Percentiles rank a stretch among this genome's conserved stretches.
phyloP scores from a whole-genome alignment of 768 basidiomycete genomes.

The Filobasidium wieringae region DNA sequence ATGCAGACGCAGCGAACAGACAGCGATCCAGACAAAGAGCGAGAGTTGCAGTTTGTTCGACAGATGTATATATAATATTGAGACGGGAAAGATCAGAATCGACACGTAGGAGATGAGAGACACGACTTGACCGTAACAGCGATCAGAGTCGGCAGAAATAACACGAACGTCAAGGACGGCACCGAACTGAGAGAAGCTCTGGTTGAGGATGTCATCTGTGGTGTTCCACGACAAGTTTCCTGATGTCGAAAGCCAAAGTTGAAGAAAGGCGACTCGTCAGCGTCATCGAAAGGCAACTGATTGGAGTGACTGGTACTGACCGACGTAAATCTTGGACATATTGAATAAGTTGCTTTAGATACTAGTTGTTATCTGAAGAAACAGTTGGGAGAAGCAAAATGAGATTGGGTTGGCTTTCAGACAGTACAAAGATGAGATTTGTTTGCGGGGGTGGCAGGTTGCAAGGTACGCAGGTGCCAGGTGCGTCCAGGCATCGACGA shows the following conservation, averaged over 20 bases:
- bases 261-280: not conserved
- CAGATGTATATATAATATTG: slow-evolving; percentile 1
- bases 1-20: not conserved
- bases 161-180: slow-evolving; percentile 81
- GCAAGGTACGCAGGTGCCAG: not conserved
- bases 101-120: slow-evolving; percentile 5
- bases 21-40: not conserved
- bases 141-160: slow-evolving; percentile 16
- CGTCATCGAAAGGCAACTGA: not conserved
- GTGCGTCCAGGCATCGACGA: not conserved
- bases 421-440: not conserved
- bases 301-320: not conserved
- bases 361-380: not conserved
- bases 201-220: slow-evolving; percentile 72
- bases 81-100: not conserved
- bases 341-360: not conserved
- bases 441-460: not conserved
- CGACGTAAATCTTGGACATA: slow-evolving; percentile 3
- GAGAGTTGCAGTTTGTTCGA: too few species aligned
- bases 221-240: slow-evolving; percentile 47
- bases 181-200: slow-evolving; percentile 78
- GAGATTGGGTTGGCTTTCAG: not conserved
- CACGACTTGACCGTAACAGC: slow-evolving; percentile 2
- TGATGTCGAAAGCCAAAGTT: not conserved
- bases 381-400: not conserved